phyloP scores from a whole-genome alignment of 148 eudicot species.

The Chenopodium album region DNA sequence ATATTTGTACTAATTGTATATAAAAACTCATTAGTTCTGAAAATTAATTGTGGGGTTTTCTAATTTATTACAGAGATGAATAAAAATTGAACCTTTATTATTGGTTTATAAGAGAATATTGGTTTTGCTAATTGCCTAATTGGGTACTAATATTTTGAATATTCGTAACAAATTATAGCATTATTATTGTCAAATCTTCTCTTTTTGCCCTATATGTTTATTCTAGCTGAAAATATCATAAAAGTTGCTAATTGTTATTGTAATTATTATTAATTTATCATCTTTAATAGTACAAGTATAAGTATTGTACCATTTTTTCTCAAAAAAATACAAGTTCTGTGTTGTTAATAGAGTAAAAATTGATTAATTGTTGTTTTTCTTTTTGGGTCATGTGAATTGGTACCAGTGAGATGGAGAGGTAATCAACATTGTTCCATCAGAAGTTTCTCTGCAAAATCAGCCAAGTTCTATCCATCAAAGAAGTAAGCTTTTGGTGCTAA shows the following conservation, averaged over 20 bases:
- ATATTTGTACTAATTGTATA: neutral
- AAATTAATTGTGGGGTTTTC: neutral
- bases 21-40: neutral
- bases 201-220: neutral
- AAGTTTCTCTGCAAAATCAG: conserved; percentile 60
- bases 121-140: neutral
- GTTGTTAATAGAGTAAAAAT: conserved; percentile 3
- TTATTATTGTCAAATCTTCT: neutral
- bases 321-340: neutral
- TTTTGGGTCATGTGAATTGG: neutral
- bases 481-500: conserved; percentile 52
- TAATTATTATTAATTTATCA: neutral
- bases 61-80: neutral
- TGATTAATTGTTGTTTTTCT: neutral
- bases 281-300: neutral
- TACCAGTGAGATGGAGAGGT: conserved; percentile 48
- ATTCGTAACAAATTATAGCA: neutral
- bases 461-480: conserved; percentile 46
- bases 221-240: neutral
- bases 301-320: too few relatives aligned
- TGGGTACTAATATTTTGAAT: neutral
- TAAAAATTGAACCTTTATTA: neutral
- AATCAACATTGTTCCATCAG: conserved; percentile 39
- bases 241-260: neutral
- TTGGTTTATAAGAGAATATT: neutral